A percentile compares a stretch with the other conserved stretches of the same genome.
Evolutionary conservation across 2,329 filamentous ascomycete genomes (phyloP).

Genomic region (Paecilomyces dactylethromorphus): DNA sequence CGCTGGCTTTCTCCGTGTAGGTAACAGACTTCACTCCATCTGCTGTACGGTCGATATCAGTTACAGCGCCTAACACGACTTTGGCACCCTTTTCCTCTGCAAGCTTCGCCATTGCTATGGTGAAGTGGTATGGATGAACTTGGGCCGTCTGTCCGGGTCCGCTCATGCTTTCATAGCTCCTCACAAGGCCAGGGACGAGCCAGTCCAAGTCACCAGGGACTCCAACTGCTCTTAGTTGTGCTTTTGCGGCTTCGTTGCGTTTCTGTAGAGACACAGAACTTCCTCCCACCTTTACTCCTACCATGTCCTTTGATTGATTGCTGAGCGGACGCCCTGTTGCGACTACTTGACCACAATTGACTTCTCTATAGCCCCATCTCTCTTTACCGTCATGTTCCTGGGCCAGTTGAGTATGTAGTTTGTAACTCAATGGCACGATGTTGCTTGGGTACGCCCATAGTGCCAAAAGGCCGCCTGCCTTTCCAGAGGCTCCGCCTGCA

Average conservation of each 20-base stretch:
- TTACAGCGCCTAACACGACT: slow-evolving; percentile 64
- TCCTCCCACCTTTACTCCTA: slow-evolving; percentile 13
- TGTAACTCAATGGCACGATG: slow-evolving; percentile 80
- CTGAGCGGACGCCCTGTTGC: slow-evolving; percentile 40
- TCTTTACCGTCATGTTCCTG: slow-evolving; percentile 70
- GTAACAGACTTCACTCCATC: slow-evolving; percentile 56
- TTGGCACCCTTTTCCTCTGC: slow-evolving; percentile 64
- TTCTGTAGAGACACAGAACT: slow-evolving; percentile 51
- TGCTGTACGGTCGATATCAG: slow-evolving; percentile 53
- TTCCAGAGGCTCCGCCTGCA: slow-evolving; percentile 88
- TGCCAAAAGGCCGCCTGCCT: slow-evolving; percentile 84
- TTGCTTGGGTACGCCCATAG: slow-evolving; percentile 84
- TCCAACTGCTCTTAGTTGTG: slow-evolving; percentile 49
- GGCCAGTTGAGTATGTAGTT: slow-evolving; percentile 76
- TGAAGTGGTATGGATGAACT: slow-evolving; percentile 89
- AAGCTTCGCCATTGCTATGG: slow-evolving; percentile 71
- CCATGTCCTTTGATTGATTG: slow-evolving; percentile 21
- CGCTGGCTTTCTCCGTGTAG: slow-evolving; percentile 50
- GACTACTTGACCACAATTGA: slow-evolving; percentile 66
- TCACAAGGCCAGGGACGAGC: slow-evolving; percentile 63
- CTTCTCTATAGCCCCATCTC: slow-evolving; percentile 77
- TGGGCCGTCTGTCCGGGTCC: slow-evolving; percentile 76
- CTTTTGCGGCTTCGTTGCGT: slow-evolving; percentile 45
- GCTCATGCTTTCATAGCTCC: slow-evolving; percentile 77
- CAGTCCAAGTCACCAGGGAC: slow-evolving; percentile 78